Evolutionary conservation across 2,329 filamentous ascomycete genomes (phyloP).

Genomic region (Xylariales sp.): DNA sequence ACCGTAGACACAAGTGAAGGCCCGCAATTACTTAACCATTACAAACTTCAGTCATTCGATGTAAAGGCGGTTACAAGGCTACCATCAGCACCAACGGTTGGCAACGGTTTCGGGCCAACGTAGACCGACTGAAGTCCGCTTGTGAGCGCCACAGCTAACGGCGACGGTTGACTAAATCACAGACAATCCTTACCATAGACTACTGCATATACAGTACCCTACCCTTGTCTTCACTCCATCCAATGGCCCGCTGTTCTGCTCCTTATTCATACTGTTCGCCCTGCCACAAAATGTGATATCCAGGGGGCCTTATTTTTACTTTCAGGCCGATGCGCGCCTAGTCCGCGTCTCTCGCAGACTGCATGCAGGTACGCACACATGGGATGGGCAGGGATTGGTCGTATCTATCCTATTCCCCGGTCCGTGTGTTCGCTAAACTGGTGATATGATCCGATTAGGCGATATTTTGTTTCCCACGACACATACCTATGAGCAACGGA

Average conservation of each 20-base stretch:
- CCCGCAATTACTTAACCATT: constrained; percentile 29
- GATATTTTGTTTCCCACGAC: constrained; percentile 9
- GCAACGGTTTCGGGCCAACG: background rate
- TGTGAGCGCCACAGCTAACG: constrained; percentile 2
- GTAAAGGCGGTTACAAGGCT: constrained; percentile 2
- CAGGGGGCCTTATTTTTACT: constrained; percentile 17
- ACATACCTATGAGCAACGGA: constrained; percentile 14
- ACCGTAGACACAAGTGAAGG: background rate
- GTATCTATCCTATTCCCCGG: constrained; percentile 21
- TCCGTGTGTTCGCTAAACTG: constrained; percentile 18
- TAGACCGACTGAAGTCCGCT: constrained; percentile 13
- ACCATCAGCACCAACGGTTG: background rate
- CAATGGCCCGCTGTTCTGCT: background rate
- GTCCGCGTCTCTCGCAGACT: constrained; percentile 10
- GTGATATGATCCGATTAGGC: constrained; percentile 14
- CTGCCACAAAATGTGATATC: constrained; percentile 13
- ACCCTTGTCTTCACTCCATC: constrained; percentile 28
- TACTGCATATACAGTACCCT: constrained; percentile 18
- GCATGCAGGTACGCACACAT: constrained; percentile 37
- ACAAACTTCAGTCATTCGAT: constrained; percentile 15
- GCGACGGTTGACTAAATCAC: constrained; percentile 33
- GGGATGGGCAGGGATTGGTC: constrained; percentile 17
- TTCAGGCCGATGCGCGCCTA: constrained; percentile 15
- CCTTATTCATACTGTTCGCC: background rate
- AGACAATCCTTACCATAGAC: constrained; percentile 29